A percentile compares a stretch with the other conserved stretches of the same genome.
phyloP scores from a whole-genome alignment of 2,329 filamentous ascomycete species.

The Cordyceps tenuipes region DNA sequence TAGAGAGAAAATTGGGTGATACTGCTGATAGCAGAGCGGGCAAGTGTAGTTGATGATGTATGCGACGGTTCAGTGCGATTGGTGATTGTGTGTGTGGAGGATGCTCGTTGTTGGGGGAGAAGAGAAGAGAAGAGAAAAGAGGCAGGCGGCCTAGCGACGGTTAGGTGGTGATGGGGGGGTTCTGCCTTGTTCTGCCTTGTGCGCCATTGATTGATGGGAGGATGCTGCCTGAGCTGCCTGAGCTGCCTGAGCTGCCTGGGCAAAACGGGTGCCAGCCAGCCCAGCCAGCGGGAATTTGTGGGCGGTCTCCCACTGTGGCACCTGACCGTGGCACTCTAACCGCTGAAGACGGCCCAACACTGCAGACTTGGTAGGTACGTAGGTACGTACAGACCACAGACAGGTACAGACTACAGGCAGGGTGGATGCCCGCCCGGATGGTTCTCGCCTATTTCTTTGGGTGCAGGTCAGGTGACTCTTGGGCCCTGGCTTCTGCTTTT shows the following conservation, averaged over 20 bases:
- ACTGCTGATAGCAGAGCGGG: neutral
- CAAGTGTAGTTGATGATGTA: neutral
- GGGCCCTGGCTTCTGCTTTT: neutral
- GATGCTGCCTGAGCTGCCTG: neutral
- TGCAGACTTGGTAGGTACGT: too few relatives aligned
- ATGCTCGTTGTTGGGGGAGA: neutral
- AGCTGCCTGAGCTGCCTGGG: too few relatives aligned
- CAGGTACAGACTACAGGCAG: too few relatives aligned
- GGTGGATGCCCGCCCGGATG: too few relatives aligned
- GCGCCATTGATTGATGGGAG: neutral
- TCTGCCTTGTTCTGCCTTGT: conserved; percentile 9
- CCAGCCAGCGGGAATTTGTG: neutral
- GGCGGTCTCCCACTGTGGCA: neutral
- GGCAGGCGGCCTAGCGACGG: neutral
- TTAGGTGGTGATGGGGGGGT: conserved; percentile 12
- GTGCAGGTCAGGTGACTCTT: neutral
- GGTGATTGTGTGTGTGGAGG: neutral
- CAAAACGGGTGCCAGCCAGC: too few relatives aligned
- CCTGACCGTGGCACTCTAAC: neutral
- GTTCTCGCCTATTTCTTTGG: neutral
- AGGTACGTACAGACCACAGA: too few relatives aligned
- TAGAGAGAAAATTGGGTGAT: neutral
- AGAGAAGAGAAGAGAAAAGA: too few relatives aligned
- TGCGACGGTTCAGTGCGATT: neutral
- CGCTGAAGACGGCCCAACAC: neutral